A percentile compares a stretch with the other conserved stretches of the same genome.
Conservation (phyloP, 106 monocot genomes). For the Dendrobium chrysotoxum region DNA sequence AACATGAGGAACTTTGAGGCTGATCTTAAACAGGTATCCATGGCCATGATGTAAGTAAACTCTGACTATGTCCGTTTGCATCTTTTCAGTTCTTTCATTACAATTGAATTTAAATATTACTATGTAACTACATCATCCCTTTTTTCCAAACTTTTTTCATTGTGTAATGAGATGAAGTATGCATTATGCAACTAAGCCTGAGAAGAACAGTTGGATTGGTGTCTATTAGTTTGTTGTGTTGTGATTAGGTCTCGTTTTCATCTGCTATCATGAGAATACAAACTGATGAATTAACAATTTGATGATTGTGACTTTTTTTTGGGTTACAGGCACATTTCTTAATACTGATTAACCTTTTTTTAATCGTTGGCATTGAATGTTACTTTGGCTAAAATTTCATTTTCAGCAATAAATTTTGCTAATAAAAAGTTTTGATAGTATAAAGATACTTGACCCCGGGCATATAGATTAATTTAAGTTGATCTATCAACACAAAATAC, state of each 20-base stretch:
- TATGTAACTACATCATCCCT: not conserved
- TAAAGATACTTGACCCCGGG: not conserved
- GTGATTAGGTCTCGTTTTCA: not conserved
- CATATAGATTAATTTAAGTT: not conserved
- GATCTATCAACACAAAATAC: not conserved
- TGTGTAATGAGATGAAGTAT: not conserved
- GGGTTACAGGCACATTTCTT: not conserved
- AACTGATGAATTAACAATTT: not conserved
- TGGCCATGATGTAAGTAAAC: conserved; percentile 92
- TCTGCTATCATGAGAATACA: not conserved
- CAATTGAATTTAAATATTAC: not conserved
- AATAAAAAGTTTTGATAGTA: too few relatives aligned
- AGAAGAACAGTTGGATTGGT: not conserved
- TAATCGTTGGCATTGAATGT: not conserved
- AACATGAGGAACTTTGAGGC: conserved; percentile 87
- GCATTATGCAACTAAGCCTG: not conserved
- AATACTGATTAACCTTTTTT: not conserved
- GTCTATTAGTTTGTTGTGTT: not conserved
- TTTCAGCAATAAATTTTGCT: not conserved
- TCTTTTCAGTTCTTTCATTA: not conserved
- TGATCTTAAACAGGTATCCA: conserved; percentile 91
- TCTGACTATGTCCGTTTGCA: not conserved
- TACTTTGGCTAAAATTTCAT: not conserved
- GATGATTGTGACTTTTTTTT: not conserved
- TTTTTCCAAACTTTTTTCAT: not conserved